Base-by-base conservation (phyloP, 148 eudicot genomes). In the Suaeda aralocaspica region DNA sequence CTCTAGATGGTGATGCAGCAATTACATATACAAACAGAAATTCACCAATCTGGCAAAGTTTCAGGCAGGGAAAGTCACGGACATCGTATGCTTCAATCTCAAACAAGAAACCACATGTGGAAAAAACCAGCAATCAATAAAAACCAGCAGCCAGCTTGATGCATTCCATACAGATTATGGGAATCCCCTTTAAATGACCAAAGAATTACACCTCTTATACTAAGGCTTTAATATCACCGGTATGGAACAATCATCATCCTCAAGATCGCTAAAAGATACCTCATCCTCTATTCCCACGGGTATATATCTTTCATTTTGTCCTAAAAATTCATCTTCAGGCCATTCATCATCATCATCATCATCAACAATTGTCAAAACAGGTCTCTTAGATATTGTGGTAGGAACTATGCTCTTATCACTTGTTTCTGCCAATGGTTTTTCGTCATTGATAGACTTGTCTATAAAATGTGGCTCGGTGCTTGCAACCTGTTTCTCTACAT, bases 191-290 rank as follows among this genome's bases (percentile, higher is more conserved):
- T 5, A 69, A 46, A 42, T 24, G 49, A 36, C 51, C 29, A 15
- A 70, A 34, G 30, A 41, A 61, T 41, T 63, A 75, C 66, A 67
- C 80, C 57, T 64, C 22, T 13, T 39, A 8, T 63, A 34, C 26
- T 64, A 73, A 58, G 55, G 66, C 58, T 87, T 84, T 53, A 80
- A 69, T 85, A 81, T 82, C 29, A 76, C 50, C 46, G 89, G 92
- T 77, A 83, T 66, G 53, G 80, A 82, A 67, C 83, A 84, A 77
- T 92, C 97, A 72, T 92, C 91, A 33, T 88, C 97, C 76, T 92
- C 97, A 45, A 92, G 91, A 83, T 92, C 98, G 78, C 96, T 92
- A 74, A 92, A 92, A 24, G 96, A 89, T 34, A 92, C 83, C 50
- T 89, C 97, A 51, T 92, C 98, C 26, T 81, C 90, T 29, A 85